Conservation (phyloP, 495 filamentous ascomycete genomes). For the Jackrogersella minutella region DNA sequence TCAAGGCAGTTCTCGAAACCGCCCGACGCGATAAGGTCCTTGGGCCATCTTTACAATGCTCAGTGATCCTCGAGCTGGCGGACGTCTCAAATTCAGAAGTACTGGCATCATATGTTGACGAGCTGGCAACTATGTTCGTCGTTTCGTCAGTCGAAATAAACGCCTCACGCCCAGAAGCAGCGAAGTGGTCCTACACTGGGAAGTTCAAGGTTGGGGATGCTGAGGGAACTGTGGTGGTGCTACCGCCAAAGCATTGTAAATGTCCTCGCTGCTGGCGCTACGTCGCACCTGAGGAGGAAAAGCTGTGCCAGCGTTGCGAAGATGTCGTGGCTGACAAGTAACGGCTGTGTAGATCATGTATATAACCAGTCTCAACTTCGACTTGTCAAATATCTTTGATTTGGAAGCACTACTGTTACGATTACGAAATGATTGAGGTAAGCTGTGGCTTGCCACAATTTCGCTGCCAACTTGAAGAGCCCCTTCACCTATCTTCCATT, state of each 20-base stretch:
- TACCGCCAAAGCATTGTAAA: slow-evolving; percentile 72
- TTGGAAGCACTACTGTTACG: neutral
- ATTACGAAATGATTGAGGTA: no score
- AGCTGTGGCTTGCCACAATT: no score
- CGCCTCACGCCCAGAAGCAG: slow-evolving; percentile 44
- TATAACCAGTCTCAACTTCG: neutral
- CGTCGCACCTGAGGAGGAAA: slow-evolving; percentile 63
- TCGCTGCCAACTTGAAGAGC: no score
- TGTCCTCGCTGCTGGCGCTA: slow-evolving; percentile 92
- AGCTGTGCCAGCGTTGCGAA: slow-evolving; percentile 77
- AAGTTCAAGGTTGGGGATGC: slow-evolving; percentile 61
- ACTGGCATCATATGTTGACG: slow-evolving; percentile 63
- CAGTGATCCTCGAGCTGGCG: slow-evolving; percentile 61
- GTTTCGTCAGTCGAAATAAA: slow-evolving; percentile 71
- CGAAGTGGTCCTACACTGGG: slow-evolving; percentile 62
- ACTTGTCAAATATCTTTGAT: neutral
- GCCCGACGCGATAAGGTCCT: slow-evolving; percentile 70
- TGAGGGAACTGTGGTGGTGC: slow-evolving; percentile 65
- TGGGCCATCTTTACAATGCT: slow-evolving; percentile 77
- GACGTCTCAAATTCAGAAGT: slow-evolving; percentile 38
- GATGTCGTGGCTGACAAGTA: slow-evolving; percentile 59
- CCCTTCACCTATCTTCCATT: no score
- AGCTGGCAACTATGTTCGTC: slow-evolving; percentile 78
- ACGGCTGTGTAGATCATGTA: neutral
- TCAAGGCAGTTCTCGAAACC: slow-evolving; percentile 75